A percentile compares a stretch with the other conserved stretches of the same genome.
These are phyloP conservation scores for Talaromyces amestolkiae DNA, from an alignment of 2,329 filamentous ascomycete species.

Conservation along the genomic window DNA sequence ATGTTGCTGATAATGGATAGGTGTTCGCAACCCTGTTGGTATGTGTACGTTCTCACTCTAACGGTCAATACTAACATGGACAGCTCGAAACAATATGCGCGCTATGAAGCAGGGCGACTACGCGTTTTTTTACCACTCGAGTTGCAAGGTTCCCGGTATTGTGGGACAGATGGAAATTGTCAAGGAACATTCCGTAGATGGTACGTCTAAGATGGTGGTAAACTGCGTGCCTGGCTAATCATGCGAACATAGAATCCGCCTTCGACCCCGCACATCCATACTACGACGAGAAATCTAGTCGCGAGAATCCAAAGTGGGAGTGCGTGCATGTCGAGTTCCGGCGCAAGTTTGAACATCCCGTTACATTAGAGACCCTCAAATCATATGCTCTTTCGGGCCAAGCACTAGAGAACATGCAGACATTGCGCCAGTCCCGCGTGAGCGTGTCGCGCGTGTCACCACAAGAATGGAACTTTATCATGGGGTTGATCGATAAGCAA, in stretches of 20 bases:
- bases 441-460: slow-evolving; percentile 63
- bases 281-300: slow-evolving; percentile 74
- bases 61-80: background rate
- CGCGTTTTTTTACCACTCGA: slow-evolving; percentile 96
- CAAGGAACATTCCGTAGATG: slow-evolving; percentile 74
- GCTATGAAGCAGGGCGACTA: slow-evolving; percentile 88
- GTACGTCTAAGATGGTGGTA: slow-evolving; percentile 47
- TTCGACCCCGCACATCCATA: slow-evolving; percentile 73
- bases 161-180: slow-evolving; percentile 88
- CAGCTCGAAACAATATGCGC: slow-evolving; percentile 82
- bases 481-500: slow-evolving; percentile 34
- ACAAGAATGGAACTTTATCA: slow-evolving; percentile 50
- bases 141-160: slow-evolving; percentile 84
- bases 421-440: slow-evolving; percentile 75
- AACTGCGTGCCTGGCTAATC: background rate
- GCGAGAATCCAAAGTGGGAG: slow-evolving; percentile 74
- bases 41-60: slow-evolving; percentile 22
- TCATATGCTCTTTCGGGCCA: slow-evolving; percentile 56
- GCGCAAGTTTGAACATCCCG: slow-evolving; percentile 70
- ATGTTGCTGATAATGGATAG: slow-evolving; percentile 31
- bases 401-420: slow-evolving; percentile 71
- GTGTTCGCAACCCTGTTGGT: slow-evolving; percentile 47
- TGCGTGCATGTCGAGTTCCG: slow-evolving; percentile 86
- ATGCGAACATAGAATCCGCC: slow-evolving; percentile 56
- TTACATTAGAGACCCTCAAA: slow-evolving; percentile 71